Evolutionary conservation across 2,329 filamentous ascomycete species (phyloP), one percentile per base, ranked within the genome.

Genomic region (Pseudocercospora pini-densiflorae): DNA sequence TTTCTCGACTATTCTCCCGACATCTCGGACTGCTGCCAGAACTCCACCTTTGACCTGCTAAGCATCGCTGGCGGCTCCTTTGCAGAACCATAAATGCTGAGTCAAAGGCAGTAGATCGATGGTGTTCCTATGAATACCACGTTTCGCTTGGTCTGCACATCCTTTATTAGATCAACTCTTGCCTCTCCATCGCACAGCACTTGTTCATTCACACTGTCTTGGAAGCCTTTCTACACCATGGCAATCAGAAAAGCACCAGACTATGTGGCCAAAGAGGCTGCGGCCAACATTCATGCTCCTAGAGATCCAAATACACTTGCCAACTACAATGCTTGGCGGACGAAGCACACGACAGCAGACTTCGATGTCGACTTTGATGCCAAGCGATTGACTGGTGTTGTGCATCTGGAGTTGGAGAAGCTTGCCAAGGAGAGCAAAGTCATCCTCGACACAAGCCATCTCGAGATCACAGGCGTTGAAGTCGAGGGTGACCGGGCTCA

Each of bases 321-420:
- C 77, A 98, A 98, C 83, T 97, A 97, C 81, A 89, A 92, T 79
- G 89, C 90, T 63, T 97, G 93, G 89, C 85, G 88, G 68, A 97
- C 92, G 19, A 89, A 86, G 77, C 93, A 97, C 82, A 95, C 93
- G 21, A 90, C 88, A 21, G 91, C 92, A 65, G 89, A 91, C 78
- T 88, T 97, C 75, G 88, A 89, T 72, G 89, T 98, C 73, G 89
- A 97, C 75, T 99, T 98, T 78, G 87, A 91, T 67, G 85, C 88
- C 76, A 92, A 93, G 83, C 85, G 87, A 62, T 85, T 98, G 69
- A 87, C 86, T 67, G 95, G 95, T 24, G 90, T 87, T 70, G 92
- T 97, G 24, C 82, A 88, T 43, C 85, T 97, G 68, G 88, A 88
- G 72, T 83, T 98, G 49, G 89, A 93, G 79, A 92, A 90, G 24